Conservation (phyloP, 306 rosid species). For the Rosa multiflora region DNA sequence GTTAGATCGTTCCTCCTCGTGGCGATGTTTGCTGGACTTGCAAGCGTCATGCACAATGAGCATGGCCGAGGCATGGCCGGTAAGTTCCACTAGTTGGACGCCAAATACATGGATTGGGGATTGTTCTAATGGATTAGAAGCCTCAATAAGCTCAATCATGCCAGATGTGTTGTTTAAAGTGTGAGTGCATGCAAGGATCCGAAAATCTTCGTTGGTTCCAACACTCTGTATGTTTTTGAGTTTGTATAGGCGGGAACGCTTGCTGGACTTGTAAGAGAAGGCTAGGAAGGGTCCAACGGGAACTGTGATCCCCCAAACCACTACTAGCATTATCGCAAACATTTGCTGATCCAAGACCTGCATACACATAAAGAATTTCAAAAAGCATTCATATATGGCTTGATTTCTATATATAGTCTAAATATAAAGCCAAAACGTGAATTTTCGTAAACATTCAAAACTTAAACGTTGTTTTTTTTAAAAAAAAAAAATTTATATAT, state of each 20-base stretch:
- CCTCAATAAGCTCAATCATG: slow-evolving; percentile 34
- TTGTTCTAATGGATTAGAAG: slow-evolving; percentile 34
- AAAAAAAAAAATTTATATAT: no score
- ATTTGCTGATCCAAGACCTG: slow-evolving; percentile 31
- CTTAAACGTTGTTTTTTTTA: no score
- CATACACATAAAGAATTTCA: background rate
- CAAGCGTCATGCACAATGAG: slow-evolving; percentile 38
- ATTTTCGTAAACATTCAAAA: no score
- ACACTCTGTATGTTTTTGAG: slow-evolving; percentile 28
- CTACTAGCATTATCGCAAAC: slow-evolving; percentile 24
- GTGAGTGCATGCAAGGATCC: slow-evolving; percentile 36
- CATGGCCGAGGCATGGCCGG: slow-evolving; percentile 41
- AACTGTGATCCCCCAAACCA: slow-evolving; percentile 33
- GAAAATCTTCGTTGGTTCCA: slow-evolving; percentile 21
- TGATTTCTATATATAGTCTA: no score
- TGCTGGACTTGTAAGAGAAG: slow-evolving; percentile 15
- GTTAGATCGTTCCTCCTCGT: background rate
- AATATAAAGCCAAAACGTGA: no score
- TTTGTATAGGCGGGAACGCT: slow-evolving; percentile 10
- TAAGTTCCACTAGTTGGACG: slow-evolving; percentile 38
- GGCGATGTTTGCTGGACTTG: slow-evolving; percentile 6
- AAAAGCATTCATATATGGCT: no score
- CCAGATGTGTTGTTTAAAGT: slow-evolving; percentile 32
- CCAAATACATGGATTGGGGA: slow-evolving; percentile 30
- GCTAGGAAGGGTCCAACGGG: slow-evolving; percentile 31